phyloP scores from a whole-genome alignment of 2,329 filamentous ascomycete genomes.

The Penicillium sp. region DNA sequence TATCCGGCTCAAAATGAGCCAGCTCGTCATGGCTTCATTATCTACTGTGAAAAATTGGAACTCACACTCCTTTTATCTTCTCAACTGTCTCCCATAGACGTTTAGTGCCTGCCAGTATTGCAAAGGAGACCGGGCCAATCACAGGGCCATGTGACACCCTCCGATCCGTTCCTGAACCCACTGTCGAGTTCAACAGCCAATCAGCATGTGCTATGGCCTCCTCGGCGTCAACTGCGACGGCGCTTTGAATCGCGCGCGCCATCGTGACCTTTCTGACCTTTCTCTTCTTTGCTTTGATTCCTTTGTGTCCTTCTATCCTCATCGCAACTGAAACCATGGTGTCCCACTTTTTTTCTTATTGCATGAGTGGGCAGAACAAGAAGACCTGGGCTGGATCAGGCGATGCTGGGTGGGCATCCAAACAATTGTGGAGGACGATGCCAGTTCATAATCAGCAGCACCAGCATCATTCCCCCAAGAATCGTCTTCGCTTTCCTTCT shows the following conservation, averaged over 20 bases:
- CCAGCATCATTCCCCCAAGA: neutral
- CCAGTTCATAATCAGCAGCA: slow-evolving; percentile 4
- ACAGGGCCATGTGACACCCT: neutral
- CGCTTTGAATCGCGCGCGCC: slow-evolving; percentile 3
- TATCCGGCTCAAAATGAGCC: too few species aligned
- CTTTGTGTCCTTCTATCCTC: slow-evolving; percentile 7
- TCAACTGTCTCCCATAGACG: too few species aligned
- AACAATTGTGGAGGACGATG: neutral
- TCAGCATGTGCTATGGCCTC: neutral
- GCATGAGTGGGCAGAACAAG: neutral
- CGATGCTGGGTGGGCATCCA: neutral
- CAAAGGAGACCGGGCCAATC: neutral
- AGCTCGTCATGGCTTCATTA: too few species aligned
- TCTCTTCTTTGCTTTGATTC: neutral
- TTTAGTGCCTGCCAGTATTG: too few species aligned
- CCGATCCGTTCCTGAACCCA: neutral
- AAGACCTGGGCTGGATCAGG: neutral
- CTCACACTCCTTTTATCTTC: too few species aligned
- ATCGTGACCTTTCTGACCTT: neutral
- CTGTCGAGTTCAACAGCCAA: neutral
- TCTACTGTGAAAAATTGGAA: too few species aligned
- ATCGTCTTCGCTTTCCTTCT: neutral
- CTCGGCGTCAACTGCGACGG: slow-evolving; percentile 10
- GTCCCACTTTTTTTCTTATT: slow-evolving; percentile 11
- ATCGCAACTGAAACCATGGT: slow-evolving; percentile 3